Evolutionary conservation across 2,329 filamentous ascomycete genomes (phyloP), one percentile per base, ranked within the genome.

Genomic region (Thermochaetoides dissita): DNA sequence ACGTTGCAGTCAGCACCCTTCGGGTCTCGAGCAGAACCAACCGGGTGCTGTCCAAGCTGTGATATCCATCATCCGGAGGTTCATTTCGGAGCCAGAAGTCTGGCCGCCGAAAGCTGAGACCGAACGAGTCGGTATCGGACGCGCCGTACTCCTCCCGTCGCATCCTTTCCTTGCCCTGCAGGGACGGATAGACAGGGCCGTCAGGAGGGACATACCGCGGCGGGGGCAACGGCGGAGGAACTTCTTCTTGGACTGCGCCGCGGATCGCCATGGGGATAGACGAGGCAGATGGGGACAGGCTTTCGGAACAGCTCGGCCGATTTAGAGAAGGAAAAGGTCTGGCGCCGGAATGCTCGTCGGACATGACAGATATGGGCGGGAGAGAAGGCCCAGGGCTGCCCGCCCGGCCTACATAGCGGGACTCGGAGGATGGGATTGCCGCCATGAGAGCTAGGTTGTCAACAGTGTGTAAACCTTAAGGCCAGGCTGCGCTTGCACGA

Each of bases 191-290:
- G 51, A 48, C 36, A 30, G 57, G 57, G 6, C 62, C 62, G 33
- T 55, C 52, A 33, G 61, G 56, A 6, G 61, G 62, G 6, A 61
- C 54, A 31, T 58, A 53, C 38, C 58, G 58, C 6, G 67, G 67
- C n/a, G 66, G 66, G n/a, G 66, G 67, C 36, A 70, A 49, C 32
- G 67, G 61, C 40, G 66, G 67, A 46, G 66, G 67, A 3, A 57
- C 63, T 51, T 48, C 10, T 55, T 49, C 36, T 51, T 40, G 33
- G 59, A 52, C 38, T 24, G 17, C 17, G 17, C 64, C 63, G 31
- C 64, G 66, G 45, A 70, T 69, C 38, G 62, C 56, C 55, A 69
- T 61, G 35, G 65, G 53, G 30, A 40, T 44, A 7, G 53, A 54
- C 12, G 51, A 49, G 11, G 51, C 46, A 34, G 52, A 45, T 9